Base-by-base conservation (phyloP, 495 filamentous ascomycete species). In the Tuber umbilicatum region DNA sequence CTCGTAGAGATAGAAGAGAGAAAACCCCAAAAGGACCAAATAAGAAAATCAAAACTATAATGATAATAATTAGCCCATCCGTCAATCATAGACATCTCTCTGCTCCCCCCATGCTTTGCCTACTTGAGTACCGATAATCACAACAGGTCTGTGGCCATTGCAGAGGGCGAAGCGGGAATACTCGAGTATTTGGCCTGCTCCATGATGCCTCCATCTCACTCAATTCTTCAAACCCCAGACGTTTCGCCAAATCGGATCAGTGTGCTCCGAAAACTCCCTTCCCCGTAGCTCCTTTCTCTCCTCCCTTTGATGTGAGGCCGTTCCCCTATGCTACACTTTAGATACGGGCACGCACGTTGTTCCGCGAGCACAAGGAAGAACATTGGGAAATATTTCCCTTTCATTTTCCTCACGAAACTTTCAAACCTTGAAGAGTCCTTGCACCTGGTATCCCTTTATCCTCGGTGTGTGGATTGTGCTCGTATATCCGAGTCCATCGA, bases 211-310 rank as follows among this genome's bases (percentile, higher is more conserved):
- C n/a, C 55, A 64, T 64, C 55, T 31, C 55, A 31, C 12, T 31
- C 55, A 64, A 64, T 16, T 64, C 55, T 64, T 31, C 55, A 64
- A 64, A 64, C 55, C 55, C 27, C 27, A 64, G n/a, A 31, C 55
- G 55, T 64, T 64, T 64, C 55, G 55, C 55, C 55, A 64, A 64
- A 64, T 64, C 10, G 55, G 55, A 64, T 64, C n/a, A 31, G 55
- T 31, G 55, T 64, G 55, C 16, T 64, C 55, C 55, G 55, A 64
- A 64, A 64, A 64, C 27, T 64, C 27, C 55, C 55, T 31, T 64
- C 27, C n/a, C 31, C 27, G 27, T 31, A 31, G 55, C 55, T 31
- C 55, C 55, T 14, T 31, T 64, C 27, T 31, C 55, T 31, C 55
- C 47, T 55, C 12, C 47, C 47, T 55, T 55, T 23, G 47, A 55